Percentiles rank a stretch among this genome's conserved stretches.
phyloP scores from a whole-genome alignment of 441 rosid genomes.

The Jatropha multifida region DNA sequence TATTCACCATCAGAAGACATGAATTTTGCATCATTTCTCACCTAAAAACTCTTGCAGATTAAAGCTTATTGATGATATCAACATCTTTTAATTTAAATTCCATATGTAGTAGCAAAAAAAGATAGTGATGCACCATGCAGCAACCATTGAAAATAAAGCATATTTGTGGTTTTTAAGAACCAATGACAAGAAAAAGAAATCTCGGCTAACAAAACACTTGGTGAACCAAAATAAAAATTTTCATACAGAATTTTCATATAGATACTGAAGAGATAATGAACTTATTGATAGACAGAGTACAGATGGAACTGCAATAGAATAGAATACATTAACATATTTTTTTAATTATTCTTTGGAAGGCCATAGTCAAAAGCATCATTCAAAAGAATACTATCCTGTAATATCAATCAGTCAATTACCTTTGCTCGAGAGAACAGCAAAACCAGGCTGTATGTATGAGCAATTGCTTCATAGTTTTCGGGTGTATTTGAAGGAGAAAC shows the following conservation, averaged over 20 bases:
- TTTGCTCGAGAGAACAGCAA: slow-evolving; percentile 67
- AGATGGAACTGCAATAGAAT: background rate
- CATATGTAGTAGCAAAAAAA: background rate
- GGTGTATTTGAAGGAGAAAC: slow-evolving; percentile 67
- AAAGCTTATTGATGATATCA: background rate
- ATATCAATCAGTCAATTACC: slow-evolving; percentile 39
- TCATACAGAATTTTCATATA: background rate
- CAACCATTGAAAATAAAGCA: background rate
- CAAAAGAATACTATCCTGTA: background rate
- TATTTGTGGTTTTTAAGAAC: slow-evolving; percentile 3
- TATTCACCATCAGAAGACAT: background rate
- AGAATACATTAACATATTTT: background rate
- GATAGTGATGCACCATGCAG: background rate
- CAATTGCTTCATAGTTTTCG: slow-evolving; percentile 73
- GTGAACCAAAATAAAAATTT: background rate
- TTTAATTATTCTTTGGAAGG: background rate
- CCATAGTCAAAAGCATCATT: background rate
- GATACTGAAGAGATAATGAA: slow-evolving; percentile 1
- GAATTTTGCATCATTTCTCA: slow-evolving; percentile 2
- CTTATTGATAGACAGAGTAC: background rate
- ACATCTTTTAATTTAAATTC: background rate
- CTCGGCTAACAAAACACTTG: background rate
- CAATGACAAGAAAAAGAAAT: background rate
- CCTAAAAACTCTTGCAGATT: background rate
- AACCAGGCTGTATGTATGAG: slow-evolving; percentile 73